These are phyloP conservation scores for Fusarium sp. DNA, from an alignment of 2,329 filamentous ascomycete species.

Conservation along the genomic window DNA sequence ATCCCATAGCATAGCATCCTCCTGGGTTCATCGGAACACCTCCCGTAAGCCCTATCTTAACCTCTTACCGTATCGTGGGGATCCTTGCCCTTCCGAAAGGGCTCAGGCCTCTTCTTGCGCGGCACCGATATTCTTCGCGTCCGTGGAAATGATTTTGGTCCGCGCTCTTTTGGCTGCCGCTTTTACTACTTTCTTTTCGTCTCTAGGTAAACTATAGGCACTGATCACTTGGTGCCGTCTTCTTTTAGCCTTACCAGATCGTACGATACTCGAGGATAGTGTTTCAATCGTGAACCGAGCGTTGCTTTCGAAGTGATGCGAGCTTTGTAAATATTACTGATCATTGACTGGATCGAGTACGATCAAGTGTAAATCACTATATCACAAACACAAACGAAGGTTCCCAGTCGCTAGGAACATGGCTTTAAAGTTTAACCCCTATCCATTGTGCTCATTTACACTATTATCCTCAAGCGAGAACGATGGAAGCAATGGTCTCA, in stretches of 20 bases:
- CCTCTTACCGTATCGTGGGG: constrained; percentile 5
- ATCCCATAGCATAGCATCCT: not conserved
- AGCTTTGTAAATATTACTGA: not conserved
- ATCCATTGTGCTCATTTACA: not conserved
- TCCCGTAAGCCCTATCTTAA: constrained; percentile 18
- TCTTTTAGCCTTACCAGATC: not conserved
- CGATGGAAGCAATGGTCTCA: not conserved
- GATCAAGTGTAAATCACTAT: not conserved
- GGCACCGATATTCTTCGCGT: constrained; percentile 7
- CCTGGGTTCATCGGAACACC: constrained; percentile 11
- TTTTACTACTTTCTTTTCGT: constrained; percentile 9
- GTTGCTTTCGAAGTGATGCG: not conserved
- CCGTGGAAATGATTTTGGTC: not conserved
- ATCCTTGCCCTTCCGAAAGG: constrained; percentile 4
- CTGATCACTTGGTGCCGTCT: constrained; percentile 18
- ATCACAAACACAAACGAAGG: not conserved
- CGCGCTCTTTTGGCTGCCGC: constrained; percentile 11
- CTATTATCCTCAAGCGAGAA: not conserved
- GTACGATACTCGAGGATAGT: constrained; percentile 1
- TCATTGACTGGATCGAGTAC: not conserved
- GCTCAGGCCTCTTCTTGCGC: constrained; percentile 16
- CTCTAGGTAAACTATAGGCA: not conserved
- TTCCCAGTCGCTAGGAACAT: not conserved
- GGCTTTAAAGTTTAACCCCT: not conserved
- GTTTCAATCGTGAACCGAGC: not conserved